Conservation (phyloP, 228 moss, liverwort and hornwort genomes). For the Sphagnum magellanicum region DNA sequence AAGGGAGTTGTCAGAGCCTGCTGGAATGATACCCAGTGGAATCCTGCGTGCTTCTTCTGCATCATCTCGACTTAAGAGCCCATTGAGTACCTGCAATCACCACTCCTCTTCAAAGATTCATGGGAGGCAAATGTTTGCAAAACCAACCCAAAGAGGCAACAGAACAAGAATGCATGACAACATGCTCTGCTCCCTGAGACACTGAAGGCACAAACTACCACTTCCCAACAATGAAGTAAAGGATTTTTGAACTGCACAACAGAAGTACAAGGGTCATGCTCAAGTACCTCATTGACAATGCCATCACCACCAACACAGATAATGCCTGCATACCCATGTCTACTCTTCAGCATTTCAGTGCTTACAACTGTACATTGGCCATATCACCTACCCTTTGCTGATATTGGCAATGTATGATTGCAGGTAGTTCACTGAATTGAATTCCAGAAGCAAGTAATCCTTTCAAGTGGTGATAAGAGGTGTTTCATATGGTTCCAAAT, state of each 20-base stretch:
- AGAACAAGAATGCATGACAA: background rate
- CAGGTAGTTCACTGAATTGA: no score
- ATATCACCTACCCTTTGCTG: no score
- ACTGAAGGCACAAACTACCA: no score
- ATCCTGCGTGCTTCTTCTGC: constrained; percentile 48
- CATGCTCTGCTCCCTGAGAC: no score
- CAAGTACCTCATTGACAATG: constrained; percentile 59
- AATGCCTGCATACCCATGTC: constrained; percentile 38
- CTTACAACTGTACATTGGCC: no score
- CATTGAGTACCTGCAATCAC: constrained; percentile 47
- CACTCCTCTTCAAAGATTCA: no score
- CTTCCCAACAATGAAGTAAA: no score
- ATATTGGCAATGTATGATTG: no score
- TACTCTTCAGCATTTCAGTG: background rate
- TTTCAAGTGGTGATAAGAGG: no score
- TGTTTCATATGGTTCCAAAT: no score
- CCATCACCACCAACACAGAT: constrained; percentile 74
- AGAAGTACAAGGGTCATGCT: background rate
- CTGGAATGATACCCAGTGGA: constrained; percentile 62
- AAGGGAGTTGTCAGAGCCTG: constrained; percentile 68
- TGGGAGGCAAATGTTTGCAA: background rate
- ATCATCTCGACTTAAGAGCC: constrained; percentile 56
- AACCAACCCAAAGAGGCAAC: background rate
- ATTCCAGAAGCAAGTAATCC: no score
- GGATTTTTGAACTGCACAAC: no score